Base-by-base conservation (phyloP, 2,329 filamentous ascomycete genomes). In the Cercospora berteroae region DNA sequence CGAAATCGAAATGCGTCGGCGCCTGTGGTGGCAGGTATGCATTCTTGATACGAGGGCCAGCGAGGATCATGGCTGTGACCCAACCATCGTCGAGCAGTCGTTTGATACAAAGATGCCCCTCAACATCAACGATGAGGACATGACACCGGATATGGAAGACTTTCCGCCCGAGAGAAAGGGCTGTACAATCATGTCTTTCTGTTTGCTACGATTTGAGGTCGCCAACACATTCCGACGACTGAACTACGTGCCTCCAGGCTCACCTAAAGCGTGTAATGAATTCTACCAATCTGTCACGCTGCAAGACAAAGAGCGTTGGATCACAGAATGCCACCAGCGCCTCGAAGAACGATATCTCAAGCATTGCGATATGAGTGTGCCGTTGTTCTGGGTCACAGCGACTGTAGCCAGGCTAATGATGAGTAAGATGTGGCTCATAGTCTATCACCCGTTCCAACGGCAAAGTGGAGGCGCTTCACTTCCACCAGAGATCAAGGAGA, bases 391-490 rank as follows among this genome's bases (percentile, higher is more conserved):
- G 88, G 86, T 90, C 27, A 86, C 86, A 7, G 88, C 87, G 4
- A 90, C 90, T 29, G 83, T 92, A 25, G 85, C 87, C 3, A 86
- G 90, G 9, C 82, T 94, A 33, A 88, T 94, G 69, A 86, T 93
- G 80, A 88, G 89, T 62, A 94, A 93, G 79, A 88, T 93, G 82
- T 92, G 89, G 81, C 83, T 95, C 39, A 85, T 93, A 67, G 85
- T 92, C 2, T 91, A 94, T 74, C 89, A 94, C 72, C 90, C 91
- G 0, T 84, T 90, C 73, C 87, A 90, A 33, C 86, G 88, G 61
- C 83, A 84, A 36, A 85, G 87, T 27, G 83, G 84, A 9, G 83
- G 83, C n/a, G 78, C 82, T 8, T 83, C 82, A 27, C 81, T 90
- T 7, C 85, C 87, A 0, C 83, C 86, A 60, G 88, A 89, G 58